A percentile compares a stretch with the other conserved stretches of the same genome.
Evolutionary conservation across 179 eudicot species (phyloP).

Genomic region (Silene noctiflora): DNA sequence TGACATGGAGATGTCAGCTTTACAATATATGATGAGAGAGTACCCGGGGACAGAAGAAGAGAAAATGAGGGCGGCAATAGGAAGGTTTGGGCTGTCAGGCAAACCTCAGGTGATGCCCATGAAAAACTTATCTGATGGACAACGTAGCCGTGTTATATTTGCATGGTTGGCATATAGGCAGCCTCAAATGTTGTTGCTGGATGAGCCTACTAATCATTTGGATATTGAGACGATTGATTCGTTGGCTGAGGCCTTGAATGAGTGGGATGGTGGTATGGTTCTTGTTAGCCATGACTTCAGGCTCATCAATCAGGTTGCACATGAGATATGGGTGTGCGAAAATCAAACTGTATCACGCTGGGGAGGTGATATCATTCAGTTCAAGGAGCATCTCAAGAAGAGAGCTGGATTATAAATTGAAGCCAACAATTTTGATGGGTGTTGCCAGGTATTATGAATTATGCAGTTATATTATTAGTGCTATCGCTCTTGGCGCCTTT

Average conservation of each 20-base stretch:
- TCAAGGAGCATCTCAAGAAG: conserved; percentile 70
- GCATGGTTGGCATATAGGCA: conserved; percentile 89
- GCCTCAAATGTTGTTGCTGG: conserved; percentile 83
- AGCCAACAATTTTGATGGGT: conserved; percentile 3
- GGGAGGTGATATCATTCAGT: conserved; percentile 86
- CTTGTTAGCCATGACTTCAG: conserved; percentile 94
- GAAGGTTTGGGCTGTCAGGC: conserved; percentile 80
- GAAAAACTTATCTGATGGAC: conserved; percentile 93
- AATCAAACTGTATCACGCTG: conserved; percentile 72
- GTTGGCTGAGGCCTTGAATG: conserved; percentile 86
- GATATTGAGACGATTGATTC: conserved; percentile 96
- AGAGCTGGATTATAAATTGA: conserved; percentile 55
- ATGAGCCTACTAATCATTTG: conserved; percentile 95
- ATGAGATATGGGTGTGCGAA: conserved; percentile 96
- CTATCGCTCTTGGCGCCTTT: conserved; percentile 6
- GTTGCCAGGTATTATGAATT: background rate
- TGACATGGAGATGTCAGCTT: conserved; percentile 72
- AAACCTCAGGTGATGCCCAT: conserved; percentile 95
- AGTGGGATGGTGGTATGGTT: conserved; percentile 98
- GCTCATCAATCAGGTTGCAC: conserved; percentile 96
- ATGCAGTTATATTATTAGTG: background rate
- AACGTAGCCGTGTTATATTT: conserved; percentile 80
- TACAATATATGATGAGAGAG: conserved; percentile 70
- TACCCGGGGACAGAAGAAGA: conserved; percentile 94
- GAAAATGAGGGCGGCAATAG: conserved; percentile 84